These are phyloP conservation scores for Erucastrum elatum DNA, from an alignment of 345 rosid species.

Conservation along the genomic window DNA sequence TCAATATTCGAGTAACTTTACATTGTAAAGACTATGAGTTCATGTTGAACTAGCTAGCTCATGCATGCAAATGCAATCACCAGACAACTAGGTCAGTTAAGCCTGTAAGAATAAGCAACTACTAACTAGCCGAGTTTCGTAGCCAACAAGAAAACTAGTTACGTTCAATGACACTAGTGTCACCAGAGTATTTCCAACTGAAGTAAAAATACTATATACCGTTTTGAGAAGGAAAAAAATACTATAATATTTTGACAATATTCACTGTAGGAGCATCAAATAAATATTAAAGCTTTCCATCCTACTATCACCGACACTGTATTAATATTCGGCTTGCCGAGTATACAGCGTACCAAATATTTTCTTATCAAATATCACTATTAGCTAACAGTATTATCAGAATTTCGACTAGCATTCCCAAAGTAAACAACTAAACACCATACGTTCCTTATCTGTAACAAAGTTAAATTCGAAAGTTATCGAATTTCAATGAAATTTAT, in stretches of 20 bases:
- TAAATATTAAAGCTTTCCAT: background rate
- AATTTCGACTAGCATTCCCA: background rate
- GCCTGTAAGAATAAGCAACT: background rate
- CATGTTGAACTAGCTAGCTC: background rate
- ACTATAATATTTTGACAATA: background rate
- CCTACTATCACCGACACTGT: conserved; percentile 11
- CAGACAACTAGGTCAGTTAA: background rate
- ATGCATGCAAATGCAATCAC: background rate
- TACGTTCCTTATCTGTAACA: background rate
- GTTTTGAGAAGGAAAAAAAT: background rate
- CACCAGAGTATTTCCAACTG: background rate
- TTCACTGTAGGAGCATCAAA: background rate
- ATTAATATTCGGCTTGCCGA: conserved; percentile 2
- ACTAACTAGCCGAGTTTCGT: background rate
- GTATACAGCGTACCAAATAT: conserved; percentile 16
- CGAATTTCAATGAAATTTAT: background rate
- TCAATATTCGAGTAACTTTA: background rate
- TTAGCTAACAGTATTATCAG: background rate
- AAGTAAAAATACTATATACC: background rate
- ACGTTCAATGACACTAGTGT: background rate
- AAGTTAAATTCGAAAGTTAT: background rate
- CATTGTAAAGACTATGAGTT: background rate
- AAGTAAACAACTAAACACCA: background rate
- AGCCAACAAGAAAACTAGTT: background rate
- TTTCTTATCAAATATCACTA: background rate